Evolutionary conservation across 1,139 yeast species (phyloP).

Genomic region (Sugiyamaella novakii): DNA sequence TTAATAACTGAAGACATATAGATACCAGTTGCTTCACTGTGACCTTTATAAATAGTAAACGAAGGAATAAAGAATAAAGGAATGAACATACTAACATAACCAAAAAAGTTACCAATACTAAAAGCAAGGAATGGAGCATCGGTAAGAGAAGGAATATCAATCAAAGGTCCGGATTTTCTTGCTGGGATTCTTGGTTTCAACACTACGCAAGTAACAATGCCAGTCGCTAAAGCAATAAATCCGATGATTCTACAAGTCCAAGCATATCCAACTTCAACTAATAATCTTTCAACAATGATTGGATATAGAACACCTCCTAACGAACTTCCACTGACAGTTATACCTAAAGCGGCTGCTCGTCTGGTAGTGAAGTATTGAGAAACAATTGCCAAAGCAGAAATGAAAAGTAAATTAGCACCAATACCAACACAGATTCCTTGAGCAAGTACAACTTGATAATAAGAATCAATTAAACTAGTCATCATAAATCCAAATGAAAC

Average conservation of each 20-base stretch:
- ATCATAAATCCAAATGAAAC: conserved; percentile 54
- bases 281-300: conserved; percentile 34
- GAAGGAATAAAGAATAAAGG: conserved; percentile 41
- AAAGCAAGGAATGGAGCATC: conserved; percentile 37
- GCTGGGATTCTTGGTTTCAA: conserved; percentile 36
- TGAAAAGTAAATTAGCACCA: conserved; percentile 50
- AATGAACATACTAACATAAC: conserved; percentile 39
- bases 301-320: conserved; percentile 44
- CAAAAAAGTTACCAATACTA: conserved; percentile 35
- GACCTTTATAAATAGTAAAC: conserved; percentile 34
- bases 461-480: conserved; percentile 52
- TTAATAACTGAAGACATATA: conserved; percentile 52
- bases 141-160: conserved; percentile 36
- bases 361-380: conserved; percentile 56
- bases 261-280: conserved; percentile 39
- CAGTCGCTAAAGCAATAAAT: conserved; percentile 33
- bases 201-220: conserved; percentile 23
- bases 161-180: conserved; percentile 31
- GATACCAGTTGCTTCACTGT: conserved; percentile 27
- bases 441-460: conserved; percentile 59
- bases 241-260: conserved; percentile 41
- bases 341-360: conserved; percentile 58
- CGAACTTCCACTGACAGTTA: conserved; percentile 61
- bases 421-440: conserved; percentile 58
- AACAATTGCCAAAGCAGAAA: conserved; percentile 33